A percentile compares a stretch with the other conserved stretches of the same genome.
phyloP scores from a whole-genome alignment of 768 basidiomycete genomes.

The Hirschioporus abietinus region DNA sequence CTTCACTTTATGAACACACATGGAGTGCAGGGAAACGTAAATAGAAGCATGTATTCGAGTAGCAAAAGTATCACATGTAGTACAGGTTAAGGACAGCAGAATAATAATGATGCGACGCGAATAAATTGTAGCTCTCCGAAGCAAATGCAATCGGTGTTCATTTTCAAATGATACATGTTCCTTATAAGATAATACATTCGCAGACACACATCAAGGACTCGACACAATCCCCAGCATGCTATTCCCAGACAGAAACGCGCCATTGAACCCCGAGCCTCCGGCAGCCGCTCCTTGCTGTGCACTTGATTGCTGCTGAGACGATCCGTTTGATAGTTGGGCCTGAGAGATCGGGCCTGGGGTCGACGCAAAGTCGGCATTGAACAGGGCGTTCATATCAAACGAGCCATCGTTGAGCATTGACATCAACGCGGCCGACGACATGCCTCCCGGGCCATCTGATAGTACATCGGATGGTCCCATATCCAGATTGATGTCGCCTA shows the following conservation, averaged over 20 bases:
- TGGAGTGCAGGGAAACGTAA: no score
- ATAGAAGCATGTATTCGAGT: no score
- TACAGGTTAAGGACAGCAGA: no score
- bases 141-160: no score
- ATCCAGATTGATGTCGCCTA: slow-evolving; percentile 33
- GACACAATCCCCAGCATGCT: neutral
- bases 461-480: slow-evolving; percentile 32
- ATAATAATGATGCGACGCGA: no score
- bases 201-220: neutral
- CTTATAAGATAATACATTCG: no score
- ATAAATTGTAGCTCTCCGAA: no score
- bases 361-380: slow-evolving; percentile 9
- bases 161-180: no score
- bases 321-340: neutral
- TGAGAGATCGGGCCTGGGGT: neutral
- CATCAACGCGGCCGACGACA: slow-evolving; percentile 58
- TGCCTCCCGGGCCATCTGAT: slow-evolving; percentile 34
- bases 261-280: neutral
- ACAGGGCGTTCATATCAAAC: slow-evolving; percentile 31
- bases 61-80: no score
- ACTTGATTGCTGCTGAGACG: neutral
- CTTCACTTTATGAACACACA: no score
- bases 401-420: slow-evolving; percentile 50
- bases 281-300: neutral
- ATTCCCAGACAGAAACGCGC: neutral